Evolutionary conservation across 805 yeast genomes (phyloP).

Genomic region (Blastobotrys robertii): DNA sequence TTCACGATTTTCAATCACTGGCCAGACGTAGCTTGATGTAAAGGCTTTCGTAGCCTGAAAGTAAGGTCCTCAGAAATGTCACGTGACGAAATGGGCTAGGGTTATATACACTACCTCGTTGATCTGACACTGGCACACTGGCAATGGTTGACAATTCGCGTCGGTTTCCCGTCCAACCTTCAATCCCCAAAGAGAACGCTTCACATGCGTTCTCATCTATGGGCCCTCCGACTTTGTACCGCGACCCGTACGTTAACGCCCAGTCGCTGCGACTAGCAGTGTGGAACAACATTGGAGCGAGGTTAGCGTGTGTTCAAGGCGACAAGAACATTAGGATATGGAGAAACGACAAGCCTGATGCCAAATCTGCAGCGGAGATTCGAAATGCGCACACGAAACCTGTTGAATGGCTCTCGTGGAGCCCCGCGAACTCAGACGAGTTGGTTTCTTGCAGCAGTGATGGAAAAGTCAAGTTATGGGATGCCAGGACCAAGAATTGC

Average conservation of each 20-base stretch:
- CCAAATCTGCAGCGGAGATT: conserved; percentile 25
- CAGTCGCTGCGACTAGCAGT: conserved; percentile 8
- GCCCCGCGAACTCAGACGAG: conserved; percentile 36
- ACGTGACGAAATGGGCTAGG: too few relatives aligned
- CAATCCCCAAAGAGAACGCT: conserved; percentile 1
- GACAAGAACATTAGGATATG: conserved; percentile 27
- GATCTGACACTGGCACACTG: too few relatives aligned
- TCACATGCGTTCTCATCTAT: neutral
- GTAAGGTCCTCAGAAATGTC: too few relatives aligned
- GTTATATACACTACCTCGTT: too few relatives aligned
- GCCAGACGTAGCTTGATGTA: neutral
- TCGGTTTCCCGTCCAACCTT: neutral
- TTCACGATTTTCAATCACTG: neutral
- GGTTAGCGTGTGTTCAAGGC: conserved; percentile 23
- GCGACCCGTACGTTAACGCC: conserved; percentile 5
- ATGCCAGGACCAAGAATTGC: conserved; percentile 28
- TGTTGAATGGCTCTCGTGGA: conserved; percentile 39
- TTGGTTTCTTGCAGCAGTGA: conserved; percentile 45
- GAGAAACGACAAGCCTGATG: conserved; percentile 30
- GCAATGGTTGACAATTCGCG: too few relatives aligned
- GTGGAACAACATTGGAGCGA: conserved; percentile 26
- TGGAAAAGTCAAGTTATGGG: conserved; percentile 39
- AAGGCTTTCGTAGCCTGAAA: too few relatives aligned
- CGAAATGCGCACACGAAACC: conserved; percentile 33
- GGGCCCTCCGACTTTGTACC: conserved; percentile 1